These are phyloP conservation scores for Apodospora peruviana DNA, from an alignment of 495 filamentous ascomycete genomes.

Conservation along the genomic window DNA sequence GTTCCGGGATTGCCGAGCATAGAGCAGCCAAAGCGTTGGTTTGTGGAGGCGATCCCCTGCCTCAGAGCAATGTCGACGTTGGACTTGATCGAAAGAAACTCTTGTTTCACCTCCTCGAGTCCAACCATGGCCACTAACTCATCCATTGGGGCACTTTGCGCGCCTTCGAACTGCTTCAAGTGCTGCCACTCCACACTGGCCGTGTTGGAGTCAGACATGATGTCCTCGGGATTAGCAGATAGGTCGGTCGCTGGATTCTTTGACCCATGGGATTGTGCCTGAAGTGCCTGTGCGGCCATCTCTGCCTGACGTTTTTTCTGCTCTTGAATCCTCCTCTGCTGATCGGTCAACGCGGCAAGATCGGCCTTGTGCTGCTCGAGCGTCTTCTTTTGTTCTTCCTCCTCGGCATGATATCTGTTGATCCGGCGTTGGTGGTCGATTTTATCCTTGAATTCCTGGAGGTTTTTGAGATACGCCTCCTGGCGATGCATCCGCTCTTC, in stretches of 20 bases:
- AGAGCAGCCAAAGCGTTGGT: conserved; percentile 56
- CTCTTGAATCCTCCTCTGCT: conserved; percentile 5
- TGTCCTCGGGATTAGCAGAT: background rate
- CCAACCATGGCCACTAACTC: conserved; percentile 66
- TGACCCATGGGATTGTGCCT: background rate
- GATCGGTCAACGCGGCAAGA: conserved; percentile 17
- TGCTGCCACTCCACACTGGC: conserved; percentile 53
- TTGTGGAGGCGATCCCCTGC: conserved; percentile 50
- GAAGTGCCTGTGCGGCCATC: background rate
- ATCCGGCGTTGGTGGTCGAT: conserved; percentile 46
- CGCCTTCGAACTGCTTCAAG: conserved; percentile 48
- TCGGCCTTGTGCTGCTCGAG: conserved; percentile 37
- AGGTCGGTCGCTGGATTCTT: background rate
- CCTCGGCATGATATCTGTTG: conserved; percentile 40
- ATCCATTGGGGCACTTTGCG: conserved; percentile 55
- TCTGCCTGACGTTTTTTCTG: conserved; percentile 8
- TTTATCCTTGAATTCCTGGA: conserved; percentile 55
- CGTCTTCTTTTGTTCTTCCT: conserved; percentile 36
- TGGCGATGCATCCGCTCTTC: conserved; percentile 44
- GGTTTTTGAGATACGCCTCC: conserved; percentile 38
- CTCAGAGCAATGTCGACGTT: conserved; percentile 57
- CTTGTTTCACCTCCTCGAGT: conserved; percentile 61
- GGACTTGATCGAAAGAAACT: conserved; percentile 60
- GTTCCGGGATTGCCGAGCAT: conserved; percentile 79
- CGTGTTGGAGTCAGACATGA: background rate